phyloP scores from a whole-genome alignment of 148 eudicot genomes.

The Rhododendron williamsianum region DNA sequence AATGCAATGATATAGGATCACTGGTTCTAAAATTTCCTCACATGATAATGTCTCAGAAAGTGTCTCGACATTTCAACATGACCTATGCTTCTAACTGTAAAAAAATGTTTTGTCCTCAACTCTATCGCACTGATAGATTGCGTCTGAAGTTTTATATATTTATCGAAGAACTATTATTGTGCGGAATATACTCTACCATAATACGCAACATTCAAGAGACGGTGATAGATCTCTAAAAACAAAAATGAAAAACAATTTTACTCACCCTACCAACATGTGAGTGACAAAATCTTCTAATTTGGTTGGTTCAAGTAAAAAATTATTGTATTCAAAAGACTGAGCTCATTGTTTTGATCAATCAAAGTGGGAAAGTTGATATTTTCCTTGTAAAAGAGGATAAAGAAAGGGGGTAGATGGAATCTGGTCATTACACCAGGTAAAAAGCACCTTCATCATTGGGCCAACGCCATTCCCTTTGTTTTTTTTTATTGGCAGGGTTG shows the following conservation, averaged over 20 bases:
- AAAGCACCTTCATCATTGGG: not conserved
- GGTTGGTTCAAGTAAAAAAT: not conserved
- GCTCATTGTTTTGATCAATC: not conserved
- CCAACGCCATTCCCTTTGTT: not conserved
- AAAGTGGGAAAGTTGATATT: not conserved
- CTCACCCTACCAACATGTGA: not conserved
- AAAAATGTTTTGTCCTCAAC: not conserved
- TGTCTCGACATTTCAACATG: not conserved
- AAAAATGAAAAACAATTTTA: not conserved
- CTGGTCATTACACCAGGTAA: not conserved
- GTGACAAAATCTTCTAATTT: not conserved
- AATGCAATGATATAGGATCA: not conserved
- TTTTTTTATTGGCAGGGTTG: not conserved
- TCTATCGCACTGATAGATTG: not conserved
- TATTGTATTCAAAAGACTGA: not conserved
- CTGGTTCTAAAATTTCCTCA: not conserved
- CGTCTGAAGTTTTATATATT: not conserved
- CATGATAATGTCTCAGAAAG: not conserved
- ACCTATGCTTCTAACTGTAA: not conserved
- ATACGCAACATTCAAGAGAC: not conserved
- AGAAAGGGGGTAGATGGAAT: not conserved
- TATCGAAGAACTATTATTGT: not conserved
- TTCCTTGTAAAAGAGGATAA: not conserved
- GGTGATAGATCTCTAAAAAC: not conserved
- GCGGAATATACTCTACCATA: not conserved